These are phyloP conservation scores for Salvia sclarea DNA, from an alignment of 305 asterid genomes.

Conservation along the genomic window DNA sequence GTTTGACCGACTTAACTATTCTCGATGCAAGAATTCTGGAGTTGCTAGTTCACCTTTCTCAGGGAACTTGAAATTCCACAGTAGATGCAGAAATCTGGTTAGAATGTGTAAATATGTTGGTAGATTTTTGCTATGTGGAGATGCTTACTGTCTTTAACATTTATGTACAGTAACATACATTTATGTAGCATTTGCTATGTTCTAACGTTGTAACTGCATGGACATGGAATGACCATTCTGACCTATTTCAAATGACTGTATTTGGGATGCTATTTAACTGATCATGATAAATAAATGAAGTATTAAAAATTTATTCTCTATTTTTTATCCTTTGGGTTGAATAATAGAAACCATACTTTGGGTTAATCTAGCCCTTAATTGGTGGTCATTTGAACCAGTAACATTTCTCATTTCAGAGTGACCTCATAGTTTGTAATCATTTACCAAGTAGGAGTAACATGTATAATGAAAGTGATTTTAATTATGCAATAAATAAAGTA, in stretches of 20 bases:
- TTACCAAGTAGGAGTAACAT: no score
- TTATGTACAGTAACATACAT: not conserved
- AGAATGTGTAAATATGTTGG: not conserved
- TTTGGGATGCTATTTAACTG: no score
- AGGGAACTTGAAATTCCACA: not conserved
- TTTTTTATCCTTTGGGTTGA: no score
- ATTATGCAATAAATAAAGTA: no score
- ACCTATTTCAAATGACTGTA: not conserved
- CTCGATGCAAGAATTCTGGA: slow-evolving; percentile 8
- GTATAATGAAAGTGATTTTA: no score
- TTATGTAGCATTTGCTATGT: not conserved
- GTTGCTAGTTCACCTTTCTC: slow-evolving; percentile 6
- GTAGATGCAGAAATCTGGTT: not conserved
- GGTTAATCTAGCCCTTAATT: no score
- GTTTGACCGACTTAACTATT: not conserved
- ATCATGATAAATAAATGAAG: no score
- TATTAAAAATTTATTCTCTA: no score
- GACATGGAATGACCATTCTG: not conserved
- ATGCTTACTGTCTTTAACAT: not conserved
- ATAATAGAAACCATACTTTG: no score
- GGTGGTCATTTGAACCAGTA: no score
- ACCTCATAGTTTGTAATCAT: no score
- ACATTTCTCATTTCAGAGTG: no score
- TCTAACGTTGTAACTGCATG: not conserved
- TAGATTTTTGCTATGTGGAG: not conserved